Conservation (phyloP, 31 red algal species). For the Odonthalia washingtoniensis region DNA sequence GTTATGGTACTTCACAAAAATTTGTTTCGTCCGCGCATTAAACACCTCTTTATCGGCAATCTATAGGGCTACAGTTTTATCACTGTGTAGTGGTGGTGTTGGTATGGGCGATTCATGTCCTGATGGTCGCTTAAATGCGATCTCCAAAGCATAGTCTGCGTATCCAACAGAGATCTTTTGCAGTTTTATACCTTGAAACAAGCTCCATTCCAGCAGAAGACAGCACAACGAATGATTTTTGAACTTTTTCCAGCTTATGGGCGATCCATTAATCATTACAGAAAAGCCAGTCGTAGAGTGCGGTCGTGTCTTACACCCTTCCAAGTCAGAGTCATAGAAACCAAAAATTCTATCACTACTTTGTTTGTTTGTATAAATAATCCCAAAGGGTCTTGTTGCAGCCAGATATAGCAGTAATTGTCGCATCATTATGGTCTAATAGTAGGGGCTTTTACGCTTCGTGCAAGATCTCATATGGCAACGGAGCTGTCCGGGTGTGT, state of each 20-base stretch:
- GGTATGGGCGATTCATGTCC: neutral
- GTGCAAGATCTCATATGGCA: neutral
- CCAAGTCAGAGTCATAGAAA: slow-evolving; percentile 2
- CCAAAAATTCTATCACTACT: neutral
- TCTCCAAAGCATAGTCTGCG: neutral
- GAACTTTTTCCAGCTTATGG: slow-evolving; percentile 6
- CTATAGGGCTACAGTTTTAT: neutral
- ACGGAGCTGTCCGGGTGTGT: slow-evolving; percentile 21
- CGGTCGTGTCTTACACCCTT: too few relatives aligned
- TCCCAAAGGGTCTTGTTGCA: neutral
- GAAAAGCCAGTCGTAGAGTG: slow-evolving; percentile 31
- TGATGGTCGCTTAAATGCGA: neutral
- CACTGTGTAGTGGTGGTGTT: neutral
- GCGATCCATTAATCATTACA: neutral
- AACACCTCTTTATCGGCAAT: neutral
- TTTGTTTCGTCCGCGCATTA: neutral
- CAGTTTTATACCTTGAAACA: neutral
- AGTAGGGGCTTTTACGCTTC: neutral
- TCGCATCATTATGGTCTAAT: neutral
- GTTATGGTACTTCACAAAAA: neutral
- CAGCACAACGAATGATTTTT: slow-evolving; percentile 25
- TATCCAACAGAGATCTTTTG: neutral
- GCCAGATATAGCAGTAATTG: neutral
- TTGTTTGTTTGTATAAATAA: neutral
- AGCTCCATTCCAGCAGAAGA: slow-evolving; percentile 20